phyloP scores from a whole-genome alignment of 148 eudicot genomes.

The Agrostemma githago region DNA sequence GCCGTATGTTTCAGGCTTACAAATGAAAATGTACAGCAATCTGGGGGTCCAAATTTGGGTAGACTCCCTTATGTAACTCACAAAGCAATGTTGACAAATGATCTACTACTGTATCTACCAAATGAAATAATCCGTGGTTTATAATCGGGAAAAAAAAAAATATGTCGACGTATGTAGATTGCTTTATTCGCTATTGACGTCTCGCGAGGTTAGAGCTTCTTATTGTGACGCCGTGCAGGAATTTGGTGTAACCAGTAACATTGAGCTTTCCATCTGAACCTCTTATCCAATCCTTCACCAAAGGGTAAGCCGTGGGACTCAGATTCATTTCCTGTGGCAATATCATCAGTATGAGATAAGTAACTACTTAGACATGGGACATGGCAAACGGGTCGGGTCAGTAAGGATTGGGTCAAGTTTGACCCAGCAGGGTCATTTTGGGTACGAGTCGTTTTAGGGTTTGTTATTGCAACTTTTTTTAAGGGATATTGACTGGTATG shows the following conservation, averaged over 20 bases:
- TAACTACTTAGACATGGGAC: no score
- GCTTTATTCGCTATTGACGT: slow-evolving; percentile 37
- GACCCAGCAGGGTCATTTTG: no score
- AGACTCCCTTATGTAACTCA: not conserved
- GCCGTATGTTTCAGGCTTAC: slow-evolving; percentile 9
- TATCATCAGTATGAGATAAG: not conserved
- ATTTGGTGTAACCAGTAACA: slow-evolving; percentile 86
- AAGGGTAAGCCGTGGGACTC: slow-evolving; percentile 52
- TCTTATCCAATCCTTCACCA: slow-evolving; percentile 92
- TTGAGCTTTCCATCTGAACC: slow-evolving; percentile 67
- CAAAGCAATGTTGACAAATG: slow-evolving; percentile 13
- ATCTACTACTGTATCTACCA: slow-evolving; percentile 10
- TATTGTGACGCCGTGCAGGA: slow-evolving; percentile 86
- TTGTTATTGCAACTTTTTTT: no score
- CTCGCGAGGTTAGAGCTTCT: slow-evolving; percentile 52
- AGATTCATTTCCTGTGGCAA: slow-evolving; percentile 68
- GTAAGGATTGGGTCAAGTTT: no score
- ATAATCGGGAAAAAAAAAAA: not conserved
- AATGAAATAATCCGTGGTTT: not conserved
- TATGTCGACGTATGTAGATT: not conserved
- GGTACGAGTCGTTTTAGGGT: no score
- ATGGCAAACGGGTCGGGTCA: no score
- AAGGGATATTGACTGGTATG: no score
- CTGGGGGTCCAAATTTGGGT: slow-evolving; percentile 3
- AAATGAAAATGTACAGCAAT: slow-evolving; percentile 27